Percentiles rank a stretch among this genome's conserved stretches.
phyloP scores from a whole-genome alignment of 352 stramenopile species.

The Pythium vanterpoolii region DNA sequence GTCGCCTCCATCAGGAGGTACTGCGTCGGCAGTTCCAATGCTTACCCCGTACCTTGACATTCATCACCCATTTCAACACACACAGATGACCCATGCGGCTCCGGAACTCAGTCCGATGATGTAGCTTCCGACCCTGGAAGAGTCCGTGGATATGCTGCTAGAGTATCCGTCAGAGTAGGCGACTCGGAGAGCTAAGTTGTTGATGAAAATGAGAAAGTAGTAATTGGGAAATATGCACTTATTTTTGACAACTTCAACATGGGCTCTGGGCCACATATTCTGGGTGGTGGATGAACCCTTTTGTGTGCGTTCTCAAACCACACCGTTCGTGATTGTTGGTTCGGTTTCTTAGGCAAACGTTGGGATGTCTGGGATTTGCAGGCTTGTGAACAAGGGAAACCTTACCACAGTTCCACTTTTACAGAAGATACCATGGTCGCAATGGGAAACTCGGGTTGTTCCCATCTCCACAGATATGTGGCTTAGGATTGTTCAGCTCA shows the following conservation, averaged over 20 bases:
- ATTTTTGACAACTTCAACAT: constrained; percentile 2
- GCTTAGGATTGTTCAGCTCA: background rate
- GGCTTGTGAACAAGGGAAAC: too few species aligned
- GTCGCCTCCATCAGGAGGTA: background rate
- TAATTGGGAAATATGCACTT: background rate
- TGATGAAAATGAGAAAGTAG: background rate
- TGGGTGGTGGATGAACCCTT: constrained; percentile 3
- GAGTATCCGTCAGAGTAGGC: constrained; percentile 17
- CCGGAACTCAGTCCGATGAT: background rate
- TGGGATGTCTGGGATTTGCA: too few species aligned
- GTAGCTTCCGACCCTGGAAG: constrained; percentile 15
- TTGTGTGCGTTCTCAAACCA: too few species aligned
- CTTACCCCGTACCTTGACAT: background rate
- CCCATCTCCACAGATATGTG: background rate
- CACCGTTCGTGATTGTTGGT: too few species aligned
- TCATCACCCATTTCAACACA: background rate
- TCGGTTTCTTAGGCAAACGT: too few species aligned
- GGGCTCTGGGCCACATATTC: constrained; percentile 2
- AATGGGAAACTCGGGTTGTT: too few species aligned
- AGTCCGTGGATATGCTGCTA: constrained; percentile 18
- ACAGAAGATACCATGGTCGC: too few species aligned
- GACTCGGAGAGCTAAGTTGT: too few species aligned
- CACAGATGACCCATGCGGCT: background rate
- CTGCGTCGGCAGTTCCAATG: background rate
- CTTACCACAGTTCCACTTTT: too few species aligned